Evolutionary conservation across 1,139 yeast species (phyloP).

Genomic region (Pichia kudriavzevii): DNA sequence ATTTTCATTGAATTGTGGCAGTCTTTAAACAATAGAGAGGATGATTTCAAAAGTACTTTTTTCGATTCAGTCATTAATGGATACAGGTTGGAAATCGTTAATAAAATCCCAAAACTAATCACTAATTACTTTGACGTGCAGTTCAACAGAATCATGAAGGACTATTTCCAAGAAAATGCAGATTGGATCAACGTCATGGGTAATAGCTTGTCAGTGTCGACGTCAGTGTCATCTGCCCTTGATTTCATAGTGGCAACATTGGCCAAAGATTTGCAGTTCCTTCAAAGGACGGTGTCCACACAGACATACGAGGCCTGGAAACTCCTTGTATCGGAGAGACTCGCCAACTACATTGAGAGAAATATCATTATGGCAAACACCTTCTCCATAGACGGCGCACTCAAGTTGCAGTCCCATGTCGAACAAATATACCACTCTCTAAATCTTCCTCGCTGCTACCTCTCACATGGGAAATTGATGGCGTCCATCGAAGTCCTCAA

Average conservation of each 20-base stretch:
- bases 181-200: slow-evolving; percentile 18
- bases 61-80: slow-evolving; percentile 47
- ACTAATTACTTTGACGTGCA: slow-evolving; percentile 43
- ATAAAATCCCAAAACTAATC: slow-evolving; percentile 34
- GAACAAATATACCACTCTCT: slow-evolving; percentile 37
- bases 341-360: slow-evolving; percentile 34
- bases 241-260: slow-evolving; percentile 31
- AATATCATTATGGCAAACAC: slow-evolving; percentile 35
- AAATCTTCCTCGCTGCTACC: slow-evolving; percentile 25
- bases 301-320: slow-evolving; percentile 24
- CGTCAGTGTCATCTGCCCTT: background rate
- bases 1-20: slow-evolving; percentile 59
- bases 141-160: slow-evolving; percentile 42
- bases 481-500: slow-evolving; percentile 15
- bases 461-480: slow-evolving; percentile 14
- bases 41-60: slow-evolving; percentile 31
- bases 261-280: slow-evolving; percentile 33
- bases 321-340: slow-evolving; percentile 36
- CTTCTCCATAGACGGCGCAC: slow-evolving; percentile 50
- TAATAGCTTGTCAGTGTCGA: slow-evolving; percentile 1
- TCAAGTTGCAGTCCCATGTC: slow-evolving; percentile 51
- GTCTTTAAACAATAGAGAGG: slow-evolving; percentile 18
- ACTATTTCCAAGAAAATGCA: slow-evolving; percentile 37
- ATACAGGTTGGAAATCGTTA: slow-evolving; percentile 35
- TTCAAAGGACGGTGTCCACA: slow-evolving; percentile 29